Evolutionary conservation across 192 early-diverging fungal genomes (phyloP), one percentile per base, ranked within the genome.

Genomic region (Coemansia sp.): DNA sequence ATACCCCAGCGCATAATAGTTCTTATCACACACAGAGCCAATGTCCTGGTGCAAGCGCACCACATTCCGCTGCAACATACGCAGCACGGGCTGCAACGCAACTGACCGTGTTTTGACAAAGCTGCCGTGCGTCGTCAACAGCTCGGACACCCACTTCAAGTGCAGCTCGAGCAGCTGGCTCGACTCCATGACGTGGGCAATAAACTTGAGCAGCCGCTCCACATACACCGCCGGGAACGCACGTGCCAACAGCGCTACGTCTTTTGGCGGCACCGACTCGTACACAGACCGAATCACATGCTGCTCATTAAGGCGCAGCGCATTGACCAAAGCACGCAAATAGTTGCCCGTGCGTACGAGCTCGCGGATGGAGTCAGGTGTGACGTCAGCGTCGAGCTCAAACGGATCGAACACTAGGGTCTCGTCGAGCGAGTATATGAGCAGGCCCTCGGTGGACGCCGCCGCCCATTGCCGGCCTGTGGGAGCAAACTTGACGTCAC

Each of bases 371-470:
- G 91, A 84, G 21, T 88, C 90, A 1, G 98, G 96, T 1, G 96
- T 98, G 29, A 99, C 93, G 69, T 97, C 92, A 32, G 96, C 87
- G 67, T 98, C 96, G 3, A 99, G 87, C 80, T 99, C 95, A 75
- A 95, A 98, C 21, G 98, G 98, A 76, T 99, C 98, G 73, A 99
- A 99, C 56, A 91, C 62, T 21, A 98, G 80, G 2, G 85, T 84
- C 49, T 98, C 93, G 69, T 99, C 98, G 37, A 99, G 79, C 14
- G 94, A 92, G 81, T 98, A 99, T 50, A 99, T 88, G 58, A 98
- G 63, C 24, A 99, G 77, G 7, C 98, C 98, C 60, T 99, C 94
- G 5, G 95, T 98, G 12, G 95, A 89, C 7, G 95, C 95, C 0
- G 95, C 92, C 1, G 94, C 94, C 94, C 94, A 99, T 22, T 93